phyloP scores from a whole-genome alignment of 352 stramenopile genomes.

The Aphanomyces stellatus region DNA sequence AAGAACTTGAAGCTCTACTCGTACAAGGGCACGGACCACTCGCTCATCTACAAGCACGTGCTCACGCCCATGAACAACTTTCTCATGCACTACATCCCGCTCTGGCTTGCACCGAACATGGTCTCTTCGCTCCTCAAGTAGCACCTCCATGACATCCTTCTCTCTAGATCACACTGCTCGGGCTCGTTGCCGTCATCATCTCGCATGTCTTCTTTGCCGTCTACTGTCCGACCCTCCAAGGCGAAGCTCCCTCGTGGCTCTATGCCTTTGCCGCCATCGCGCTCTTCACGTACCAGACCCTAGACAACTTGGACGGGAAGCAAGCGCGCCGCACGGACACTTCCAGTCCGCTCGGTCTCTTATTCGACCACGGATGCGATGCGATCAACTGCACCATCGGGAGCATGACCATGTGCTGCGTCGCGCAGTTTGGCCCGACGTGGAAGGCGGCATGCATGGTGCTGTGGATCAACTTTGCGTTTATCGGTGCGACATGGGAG shows the following conservation, averaged over 20 bases:
- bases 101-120: conserved; percentile 77
- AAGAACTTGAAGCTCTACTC: conserved; percentile 81
- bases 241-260: conserved; percentile 57
- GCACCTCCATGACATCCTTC: not conserved
- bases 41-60: conserved; percentile 80
- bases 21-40: conserved; percentile 81
- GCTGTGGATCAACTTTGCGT: conserved; percentile 67
- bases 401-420: conserved; percentile 70
- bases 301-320: conserved; percentile 83
- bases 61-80: conserved; percentile 83
- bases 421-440: conserved; percentile 63
- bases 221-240: conserved; percentile 65
- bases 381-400: conserved; percentile 76
- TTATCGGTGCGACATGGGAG: conserved; percentile 85
- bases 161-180: conserved; percentile 61
- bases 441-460: conserved; percentile 73
- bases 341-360: conserved; percentile 66
- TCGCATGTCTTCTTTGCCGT: conserved; percentile 58
- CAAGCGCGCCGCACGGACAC: conserved; percentile 69
- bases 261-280: conserved; percentile 47
- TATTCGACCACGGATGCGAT: conserved; percentile 82
- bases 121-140: conserved; percentile 22
- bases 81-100: conserved; percentile 57
- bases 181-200: conserved; percentile 48
- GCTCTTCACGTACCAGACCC: conserved; percentile 73